These are phyloP conservation scores for Gossypium schwendimanii DNA, from an alignment of 441 rosid genomes.

Conservation along the genomic window DNA sequence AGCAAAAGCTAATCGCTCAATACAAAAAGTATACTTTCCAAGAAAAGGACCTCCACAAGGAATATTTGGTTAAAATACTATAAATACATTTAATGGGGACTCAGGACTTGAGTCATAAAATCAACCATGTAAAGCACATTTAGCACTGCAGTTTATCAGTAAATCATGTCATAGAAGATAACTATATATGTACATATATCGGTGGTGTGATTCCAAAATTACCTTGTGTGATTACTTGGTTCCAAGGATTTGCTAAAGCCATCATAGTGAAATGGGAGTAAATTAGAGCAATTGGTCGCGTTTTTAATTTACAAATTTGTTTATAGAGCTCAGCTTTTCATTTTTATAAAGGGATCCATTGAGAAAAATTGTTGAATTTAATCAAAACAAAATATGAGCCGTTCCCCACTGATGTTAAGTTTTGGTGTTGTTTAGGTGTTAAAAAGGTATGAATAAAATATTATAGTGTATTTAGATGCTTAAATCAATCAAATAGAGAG, in stretches of 20 bases:
- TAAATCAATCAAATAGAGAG: too few species aligned
- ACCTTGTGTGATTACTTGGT: background rate
- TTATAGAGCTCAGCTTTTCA: background rate
- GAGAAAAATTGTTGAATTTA: background rate
- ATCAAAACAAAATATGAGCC: background rate
- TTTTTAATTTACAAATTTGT: background rate
- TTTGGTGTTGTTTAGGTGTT: background rate
- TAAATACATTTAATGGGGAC: background rate
- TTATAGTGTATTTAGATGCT: too few species aligned
- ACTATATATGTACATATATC: too few species aligned
- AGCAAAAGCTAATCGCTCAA: background rate
- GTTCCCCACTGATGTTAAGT: background rate
- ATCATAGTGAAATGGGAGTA: too few species aligned
- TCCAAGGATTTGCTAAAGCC: background rate
- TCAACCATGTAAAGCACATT: constrained; percentile 8
- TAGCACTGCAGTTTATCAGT: background rate
- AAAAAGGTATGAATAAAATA: background rate
- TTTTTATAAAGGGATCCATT: background rate
- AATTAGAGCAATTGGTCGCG: background rate
- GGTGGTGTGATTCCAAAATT: background rate
- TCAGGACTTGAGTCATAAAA: background rate
- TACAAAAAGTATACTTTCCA: background rate
- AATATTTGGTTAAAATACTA: background rate
- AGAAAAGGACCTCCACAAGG: constrained; percentile 21
- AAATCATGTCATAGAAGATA: background rate